Evolutionary conservation across 306 rosid genomes (phyloP).

Genomic region (Dryas alaskensis): DNA sequence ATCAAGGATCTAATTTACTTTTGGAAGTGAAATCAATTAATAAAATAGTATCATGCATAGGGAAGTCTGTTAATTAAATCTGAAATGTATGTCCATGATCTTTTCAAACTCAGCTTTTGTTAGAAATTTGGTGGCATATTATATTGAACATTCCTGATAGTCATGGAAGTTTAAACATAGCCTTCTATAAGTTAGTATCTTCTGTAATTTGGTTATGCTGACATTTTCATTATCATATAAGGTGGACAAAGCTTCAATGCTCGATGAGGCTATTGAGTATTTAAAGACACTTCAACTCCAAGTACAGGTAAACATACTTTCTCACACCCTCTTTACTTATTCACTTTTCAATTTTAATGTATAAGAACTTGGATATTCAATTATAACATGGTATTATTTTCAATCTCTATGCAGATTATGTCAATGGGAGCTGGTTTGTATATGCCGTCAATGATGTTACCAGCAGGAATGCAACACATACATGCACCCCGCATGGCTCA

Average conservation of each 20-base stretch:
- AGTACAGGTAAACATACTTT: slow-evolving; percentile 54
- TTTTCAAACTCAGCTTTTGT: slow-evolving; percentile 16
- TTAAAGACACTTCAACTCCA: slow-evolving; percentile 83
- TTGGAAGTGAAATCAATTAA: slow-evolving; percentile 18
- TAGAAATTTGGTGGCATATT: slow-evolving; percentile 17
- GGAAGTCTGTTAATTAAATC: slow-evolving; percentile 10
- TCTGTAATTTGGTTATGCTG: slow-evolving; percentile 25
- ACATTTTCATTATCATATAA: slow-evolving; percentile 28
- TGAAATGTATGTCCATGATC: slow-evolving; percentile 4
- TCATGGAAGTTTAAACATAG: slow-evolving; percentile 15
- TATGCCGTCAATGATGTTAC: slow-evolving; percentile 79
- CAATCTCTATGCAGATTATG: slow-evolving; percentile 60
- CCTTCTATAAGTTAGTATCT: neutral
- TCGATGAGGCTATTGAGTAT: slow-evolving; percentile 91
- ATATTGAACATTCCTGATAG: slow-evolving; percentile 1
- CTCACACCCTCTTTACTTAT: slow-evolving; percentile 4
- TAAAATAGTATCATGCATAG: slow-evolving; percentile 4
- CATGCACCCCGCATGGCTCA: slow-evolving; percentile 61
- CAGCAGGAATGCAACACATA: slow-evolving; percentile 73
- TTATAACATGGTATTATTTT: slow-evolving; percentile 28
- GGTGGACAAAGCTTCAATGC: slow-evolving; percentile 96
- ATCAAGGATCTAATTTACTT: slow-evolving; percentile 21
- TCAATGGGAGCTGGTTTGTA: slow-evolving; percentile 84
- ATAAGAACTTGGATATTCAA: slow-evolving; percentile 12
- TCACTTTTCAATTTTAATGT: slow-evolving; percentile 12